Evolutionary conservation across 257 asterid genomes (phyloP).

Genomic region (Euphrasia confusa): DNA sequence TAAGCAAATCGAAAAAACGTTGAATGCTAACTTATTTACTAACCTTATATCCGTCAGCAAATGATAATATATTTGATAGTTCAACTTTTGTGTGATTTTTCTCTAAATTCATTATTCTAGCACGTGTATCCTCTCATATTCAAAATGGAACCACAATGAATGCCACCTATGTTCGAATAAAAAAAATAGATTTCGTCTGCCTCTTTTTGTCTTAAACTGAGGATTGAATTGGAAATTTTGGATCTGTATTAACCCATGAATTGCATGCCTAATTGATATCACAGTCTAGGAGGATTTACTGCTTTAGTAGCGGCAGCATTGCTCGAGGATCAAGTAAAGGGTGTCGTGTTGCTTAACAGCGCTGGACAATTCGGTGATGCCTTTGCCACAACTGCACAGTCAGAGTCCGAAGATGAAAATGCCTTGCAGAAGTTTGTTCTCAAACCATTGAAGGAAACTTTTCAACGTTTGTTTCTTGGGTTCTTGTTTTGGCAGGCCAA

Average conservation of each 20-base stretch:
- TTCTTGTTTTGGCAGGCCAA: constrained; percentile 94
- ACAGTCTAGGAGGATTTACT: constrained; percentile 97
- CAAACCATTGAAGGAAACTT: constrained; percentile 68
- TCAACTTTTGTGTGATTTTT: not conserved
- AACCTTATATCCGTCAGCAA: not conserved
- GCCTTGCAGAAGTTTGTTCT: constrained; percentile 45
- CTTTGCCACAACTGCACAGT: constrained; percentile 21
- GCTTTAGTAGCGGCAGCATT: constrained; percentile 73
- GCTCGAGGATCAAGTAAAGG: constrained; percentile 64
- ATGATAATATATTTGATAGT: not conserved
- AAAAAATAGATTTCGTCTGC: not conserved
- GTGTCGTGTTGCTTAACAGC: constrained; percentile 68
- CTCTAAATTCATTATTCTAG: constrained; percentile 4
- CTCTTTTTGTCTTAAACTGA: not conserved
- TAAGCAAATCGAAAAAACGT: no score
- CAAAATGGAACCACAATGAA: not conserved
- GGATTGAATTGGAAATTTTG: not conserved
- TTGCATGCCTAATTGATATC: constrained; percentile 18
- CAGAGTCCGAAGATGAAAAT: constrained; percentile 47
- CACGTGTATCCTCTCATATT: not conserved
- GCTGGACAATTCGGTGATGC: constrained; percentile 91
- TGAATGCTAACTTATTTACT: not conserved
- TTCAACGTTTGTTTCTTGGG: constrained; percentile 80
- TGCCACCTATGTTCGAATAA: not conserved
- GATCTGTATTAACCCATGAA: not conserved